Conservation (phyloP, 306 rosid species). For the Psophocarpus tetragonolobus region DNA sequence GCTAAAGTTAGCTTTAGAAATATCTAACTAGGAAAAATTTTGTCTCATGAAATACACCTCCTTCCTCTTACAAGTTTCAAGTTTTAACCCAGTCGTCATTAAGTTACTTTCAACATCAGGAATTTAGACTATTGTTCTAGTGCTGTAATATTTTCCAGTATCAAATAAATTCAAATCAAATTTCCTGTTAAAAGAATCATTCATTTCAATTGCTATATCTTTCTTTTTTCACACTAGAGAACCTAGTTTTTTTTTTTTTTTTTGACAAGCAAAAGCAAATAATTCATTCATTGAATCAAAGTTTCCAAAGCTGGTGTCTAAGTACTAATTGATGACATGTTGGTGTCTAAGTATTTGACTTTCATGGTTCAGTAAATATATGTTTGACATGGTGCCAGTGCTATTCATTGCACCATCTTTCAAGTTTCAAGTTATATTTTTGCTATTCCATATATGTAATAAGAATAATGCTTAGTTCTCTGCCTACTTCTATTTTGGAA, state of each 20-base stretch:
- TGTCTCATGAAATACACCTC: not conserved
- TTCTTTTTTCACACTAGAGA: slow-evolving; percentile 8
- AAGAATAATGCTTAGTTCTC: slow-evolving; percentile 10
- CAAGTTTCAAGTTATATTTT: not conserved
- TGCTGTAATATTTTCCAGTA: slow-evolving; percentile 2
- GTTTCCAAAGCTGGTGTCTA: no score
- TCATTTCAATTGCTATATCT: not conserved
- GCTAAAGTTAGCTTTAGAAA: slow-evolving; percentile 23
- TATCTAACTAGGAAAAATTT: slow-evolving; percentile 25
- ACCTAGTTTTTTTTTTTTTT: no score
- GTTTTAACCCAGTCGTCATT: slow-evolving; percentile 6
- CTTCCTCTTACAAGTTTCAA: not conserved
- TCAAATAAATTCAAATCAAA: slow-evolving; percentile 9
- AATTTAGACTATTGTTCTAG: not conserved
- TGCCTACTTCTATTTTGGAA: not conserved
- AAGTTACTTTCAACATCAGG: not conserved
- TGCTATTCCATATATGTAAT: not conserved
- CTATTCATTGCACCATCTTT: not conserved
- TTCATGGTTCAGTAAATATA: slow-evolving; percentile 22
- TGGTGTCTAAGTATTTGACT: not conserved
- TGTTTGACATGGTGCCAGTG: not conserved
- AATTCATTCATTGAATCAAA: no score
- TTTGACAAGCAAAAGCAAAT: no score
- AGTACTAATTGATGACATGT: slow-evolving; percentile 13
- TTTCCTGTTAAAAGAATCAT: not conserved